Evolutionary conservation across 2,329 filamentous ascomycete genomes (phyloP).

Genomic region (Fusarium siculi): DNA sequence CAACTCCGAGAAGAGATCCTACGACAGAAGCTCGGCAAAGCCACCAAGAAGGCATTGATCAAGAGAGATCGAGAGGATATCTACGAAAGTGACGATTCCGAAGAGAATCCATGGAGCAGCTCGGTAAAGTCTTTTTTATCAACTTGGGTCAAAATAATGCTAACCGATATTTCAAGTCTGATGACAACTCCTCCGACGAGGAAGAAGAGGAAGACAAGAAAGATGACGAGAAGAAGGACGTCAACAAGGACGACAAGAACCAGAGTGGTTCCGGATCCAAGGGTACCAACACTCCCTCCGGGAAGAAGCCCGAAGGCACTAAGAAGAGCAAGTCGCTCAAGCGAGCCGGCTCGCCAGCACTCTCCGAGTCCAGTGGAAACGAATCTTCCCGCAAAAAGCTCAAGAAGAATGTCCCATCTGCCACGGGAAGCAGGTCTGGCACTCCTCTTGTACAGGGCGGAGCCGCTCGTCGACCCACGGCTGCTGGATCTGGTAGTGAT

Average conservation of each 20-base stretch:
- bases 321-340: constrained; percentile 76
- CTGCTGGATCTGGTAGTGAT: constrained; percentile 73
- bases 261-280: constrained; percentile 70
- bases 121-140: constrained; percentile 44
- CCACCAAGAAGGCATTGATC: constrained; percentile 81
- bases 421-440: constrained; percentile 63
- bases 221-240: constrained; percentile 58
- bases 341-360: constrained; percentile 84
- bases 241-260: constrained; percentile 61
- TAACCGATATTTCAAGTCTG: constrained; percentile 54
- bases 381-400: constrained; percentile 85
- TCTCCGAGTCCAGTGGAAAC: constrained; percentile 91
- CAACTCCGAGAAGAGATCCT: constrained; percentile 74
- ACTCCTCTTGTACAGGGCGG: constrained; percentile 61
- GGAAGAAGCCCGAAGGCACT: constrained; percentile 55
- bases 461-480: constrained; percentile 54
- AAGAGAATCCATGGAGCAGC: constrained; percentile 55
- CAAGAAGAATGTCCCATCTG: constrained; percentile 68
- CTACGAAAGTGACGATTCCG: constrained; percentile 77
- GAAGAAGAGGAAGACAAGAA: constrained; percentile 52
- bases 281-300: constrained; percentile 69
- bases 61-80: constrained; percentile 88
- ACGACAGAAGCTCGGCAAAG: constrained; percentile 77
- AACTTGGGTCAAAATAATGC: not conserved
- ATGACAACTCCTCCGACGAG: constrained; percentile 56